Evolutionary conservation across 805 yeast genomes (phyloP).

Genomic region (Yamadazyma nakazawae): DNA sequence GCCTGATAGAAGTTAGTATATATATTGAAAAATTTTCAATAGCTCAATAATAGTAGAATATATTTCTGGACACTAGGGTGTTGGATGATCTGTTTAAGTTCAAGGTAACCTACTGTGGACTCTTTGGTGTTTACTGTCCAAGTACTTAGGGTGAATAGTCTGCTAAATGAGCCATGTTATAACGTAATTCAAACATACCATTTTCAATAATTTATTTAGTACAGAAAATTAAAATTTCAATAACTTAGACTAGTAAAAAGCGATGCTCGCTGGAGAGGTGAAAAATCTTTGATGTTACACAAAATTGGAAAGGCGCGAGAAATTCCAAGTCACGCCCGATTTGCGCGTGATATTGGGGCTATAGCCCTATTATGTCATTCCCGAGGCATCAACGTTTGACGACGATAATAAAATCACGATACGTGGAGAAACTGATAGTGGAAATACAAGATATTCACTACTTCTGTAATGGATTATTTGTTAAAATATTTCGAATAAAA

Average conservation of each 20-base stretch:
- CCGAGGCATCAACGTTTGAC: not conserved
- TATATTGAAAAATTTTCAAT: conserved; percentile 1
- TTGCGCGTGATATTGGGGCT: conserved; percentile 4
- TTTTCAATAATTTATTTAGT: conserved; percentile 12
- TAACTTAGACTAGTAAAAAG: not conserved
- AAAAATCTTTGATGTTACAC: conserved; percentile 3
- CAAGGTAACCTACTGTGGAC: no score
- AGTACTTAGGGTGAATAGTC: not conserved
- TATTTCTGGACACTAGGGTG: not conserved
- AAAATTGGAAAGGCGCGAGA: conserved; percentile 1
- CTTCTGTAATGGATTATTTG: no score
- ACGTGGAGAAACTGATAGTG: no score
- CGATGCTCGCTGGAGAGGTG: conserved; percentile 4
- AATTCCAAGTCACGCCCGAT: not conserved
- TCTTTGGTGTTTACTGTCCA: no score
- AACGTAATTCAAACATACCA: conserved; percentile 13
- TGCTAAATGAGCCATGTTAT: not conserved
- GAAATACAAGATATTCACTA: no score
- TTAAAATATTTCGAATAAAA: no score
- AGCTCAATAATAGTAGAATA: not conserved
- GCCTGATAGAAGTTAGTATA: conserved; percentile 46
- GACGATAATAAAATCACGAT: no score
- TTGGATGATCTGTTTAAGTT: no score
- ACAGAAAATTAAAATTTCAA: conserved; percentile 8
- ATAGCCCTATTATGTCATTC: conserved; percentile 1